Percentiles rank a stretch among this genome's conserved stretches.
Evolutionary conservation across 768 basidiomycete species (phyloP).

Genomic region (Leccinum broughii): DNA sequence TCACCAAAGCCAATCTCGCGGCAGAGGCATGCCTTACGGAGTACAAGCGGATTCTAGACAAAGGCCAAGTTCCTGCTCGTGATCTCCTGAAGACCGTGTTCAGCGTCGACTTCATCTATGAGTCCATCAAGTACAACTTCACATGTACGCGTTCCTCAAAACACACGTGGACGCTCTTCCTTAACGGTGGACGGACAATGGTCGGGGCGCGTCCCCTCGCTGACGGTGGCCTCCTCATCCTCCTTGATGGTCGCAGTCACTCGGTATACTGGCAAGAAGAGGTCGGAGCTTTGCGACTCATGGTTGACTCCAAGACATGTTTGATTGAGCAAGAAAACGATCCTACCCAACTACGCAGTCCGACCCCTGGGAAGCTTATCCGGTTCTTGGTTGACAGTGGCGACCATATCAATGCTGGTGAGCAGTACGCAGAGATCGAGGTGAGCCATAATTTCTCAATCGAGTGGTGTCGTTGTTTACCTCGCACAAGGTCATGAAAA

Average conservation of each 20-base stretch:
- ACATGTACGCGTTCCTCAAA: slow-evolving; percentile 90
- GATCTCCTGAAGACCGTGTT: slow-evolving; percentile 97
- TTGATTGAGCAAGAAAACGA: slow-evolving; percentile 99
- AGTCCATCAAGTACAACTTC: slow-evolving; percentile 92
- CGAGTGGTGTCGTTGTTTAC: slow-evolving; percentile 1
- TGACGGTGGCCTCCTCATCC: slow-evolving; percentile 90
- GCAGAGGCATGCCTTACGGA: slow-evolving; percentile 88
- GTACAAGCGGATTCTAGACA: slow-evolving; percentile 94
- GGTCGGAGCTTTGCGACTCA: slow-evolving; percentile 87
- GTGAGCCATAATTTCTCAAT: slow-evolving; percentile 40
- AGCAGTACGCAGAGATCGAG: slow-evolving; percentile 98
- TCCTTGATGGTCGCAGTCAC: slow-evolving; percentile 92
- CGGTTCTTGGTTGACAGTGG: slow-evolving; percentile 95
- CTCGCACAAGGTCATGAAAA: slow-evolving; percentile 83
- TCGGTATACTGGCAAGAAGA: slow-evolving; percentile 98
- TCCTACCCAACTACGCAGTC: slow-evolving; percentile 94
- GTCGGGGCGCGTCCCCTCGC: slow-evolving; percentile 92
- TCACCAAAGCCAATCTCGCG: slow-evolving; percentile 90
- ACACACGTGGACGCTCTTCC: slow-evolving; percentile 89
- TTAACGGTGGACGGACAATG: slow-evolving; percentile 92
- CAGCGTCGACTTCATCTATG: slow-evolving; percentile 96
- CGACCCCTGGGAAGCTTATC: slow-evolving; percentile 95
- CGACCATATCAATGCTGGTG: slow-evolving; percentile 95
- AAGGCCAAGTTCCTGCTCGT: slow-evolving; percentile 94
- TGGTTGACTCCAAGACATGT: slow-evolving; percentile 97